phyloP scores from a whole-genome alignment of 768 basidiomycete species.

The Leccinum fibrillosum region DNA sequence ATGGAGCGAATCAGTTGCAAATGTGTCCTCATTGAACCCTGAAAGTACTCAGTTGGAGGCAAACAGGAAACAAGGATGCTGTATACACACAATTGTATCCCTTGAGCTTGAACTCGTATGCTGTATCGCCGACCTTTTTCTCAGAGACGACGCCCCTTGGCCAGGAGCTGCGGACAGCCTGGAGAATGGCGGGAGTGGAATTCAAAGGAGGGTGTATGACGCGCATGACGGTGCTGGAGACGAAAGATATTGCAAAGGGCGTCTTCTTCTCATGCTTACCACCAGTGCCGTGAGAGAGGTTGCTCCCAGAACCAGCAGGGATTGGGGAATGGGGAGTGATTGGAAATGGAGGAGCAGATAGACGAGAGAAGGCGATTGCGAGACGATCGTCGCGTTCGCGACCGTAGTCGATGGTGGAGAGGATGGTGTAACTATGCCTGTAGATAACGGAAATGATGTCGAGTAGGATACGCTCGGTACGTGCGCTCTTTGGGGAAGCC shows the following conservation, averaged over 20 bases:
- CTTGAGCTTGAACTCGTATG: constrained; percentile 78
- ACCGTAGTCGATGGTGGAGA: constrained; percentile 75
- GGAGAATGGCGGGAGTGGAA: constrained; percentile 76
- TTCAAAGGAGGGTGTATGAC: constrained; percentile 76
- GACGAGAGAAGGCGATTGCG: constrained; percentile 66
- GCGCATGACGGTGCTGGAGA: constrained; percentile 63
- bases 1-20: constrained; percentile 67
- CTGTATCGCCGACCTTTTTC: constrained; percentile 67
- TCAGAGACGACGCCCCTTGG: constrained; percentile 76
- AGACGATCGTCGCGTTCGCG: constrained; percentile 72
- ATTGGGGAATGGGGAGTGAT: constrained; percentile 37
- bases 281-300: constrained; percentile 36
- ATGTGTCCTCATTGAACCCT: constrained; percentile 82
- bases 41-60: constrained; percentile 19
- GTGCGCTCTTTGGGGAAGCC: constrained; percentile 62
- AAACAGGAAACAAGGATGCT: constrained; percentile 10
- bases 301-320: constrained; percentile 37
- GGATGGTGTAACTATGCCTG: constrained; percentile 57
- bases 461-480: constrained; percentile 66
- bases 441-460: constrained; percentile 63
- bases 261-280: constrained; percentile 33
- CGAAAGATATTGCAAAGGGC: constrained; percentile 73
- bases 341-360: constrained; percentile 34
- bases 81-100: constrained; percentile 67
- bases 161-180: constrained; percentile 75